Evolutionary conservation across 2,329 filamentous ascomycete genomes (phyloP).

Genomic region (Cryphonectria carpinicola): DNA sequence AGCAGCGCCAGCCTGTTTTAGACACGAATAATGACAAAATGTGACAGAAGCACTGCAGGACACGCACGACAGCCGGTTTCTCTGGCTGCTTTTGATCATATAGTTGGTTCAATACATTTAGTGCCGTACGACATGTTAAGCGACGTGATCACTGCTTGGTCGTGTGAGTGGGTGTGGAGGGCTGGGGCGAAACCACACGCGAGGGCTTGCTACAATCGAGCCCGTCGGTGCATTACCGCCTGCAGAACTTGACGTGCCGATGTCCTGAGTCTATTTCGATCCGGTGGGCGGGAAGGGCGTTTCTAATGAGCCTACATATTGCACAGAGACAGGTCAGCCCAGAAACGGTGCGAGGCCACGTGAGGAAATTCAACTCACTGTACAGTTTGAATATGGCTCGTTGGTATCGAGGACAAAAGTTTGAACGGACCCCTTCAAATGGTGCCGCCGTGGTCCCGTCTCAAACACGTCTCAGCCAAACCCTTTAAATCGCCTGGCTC

Average conservation of each 20-base stretch:
- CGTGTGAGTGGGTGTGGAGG: neutral
- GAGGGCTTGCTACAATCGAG: neutral
- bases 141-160: neutral
- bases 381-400: neutral
- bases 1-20: neutral
- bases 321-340: neutral
- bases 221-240: neutral
- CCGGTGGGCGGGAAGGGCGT: neutral
- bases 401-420: neutral
- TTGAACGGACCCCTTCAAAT: neutral
- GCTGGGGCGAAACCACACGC: neutral
- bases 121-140: neutral
- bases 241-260: neutral
- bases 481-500: neutral
- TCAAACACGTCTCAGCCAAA: constrained; percentile 3
- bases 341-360: neutral
- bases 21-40: neutral
- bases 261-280: neutral
- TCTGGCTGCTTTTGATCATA: neutral
- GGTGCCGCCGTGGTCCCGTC: neutral
- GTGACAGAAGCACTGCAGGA: neutral
- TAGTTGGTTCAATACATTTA: neutral
- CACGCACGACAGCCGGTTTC: neutral
- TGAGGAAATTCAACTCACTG: neutral
- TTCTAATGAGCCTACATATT: neutral